A percentile compares a stretch with the other conserved stretches of the same genome.
These are phyloP conservation scores for Zymoseptoria tritici DNA, from an alignment of 2,329 filamentous ascomycete species.

Conservation along the genomic window DNA sequence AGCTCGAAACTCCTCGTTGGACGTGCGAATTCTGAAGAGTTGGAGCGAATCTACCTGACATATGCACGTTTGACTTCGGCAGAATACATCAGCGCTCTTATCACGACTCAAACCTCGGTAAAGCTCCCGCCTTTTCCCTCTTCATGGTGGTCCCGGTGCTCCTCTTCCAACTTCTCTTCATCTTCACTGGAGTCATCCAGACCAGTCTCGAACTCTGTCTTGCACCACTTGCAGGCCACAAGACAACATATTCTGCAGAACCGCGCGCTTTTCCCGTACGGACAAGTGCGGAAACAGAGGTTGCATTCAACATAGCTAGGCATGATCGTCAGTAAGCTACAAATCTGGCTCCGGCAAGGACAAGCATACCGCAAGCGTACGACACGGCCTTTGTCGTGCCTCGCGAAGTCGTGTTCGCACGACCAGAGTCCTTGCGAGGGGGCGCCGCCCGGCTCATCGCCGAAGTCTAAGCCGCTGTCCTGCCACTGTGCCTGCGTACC, in stretches of 20 bases:
- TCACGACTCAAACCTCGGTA: no score
- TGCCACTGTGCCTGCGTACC: constrained; percentile 29
- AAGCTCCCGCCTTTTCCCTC: no score
- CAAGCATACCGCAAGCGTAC: constrained; percentile 2
- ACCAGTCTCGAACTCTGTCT: background rate
- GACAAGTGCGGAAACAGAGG: background rate
- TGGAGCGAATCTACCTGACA: no score
- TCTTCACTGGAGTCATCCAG: background rate
- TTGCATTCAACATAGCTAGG: constrained; percentile 1
- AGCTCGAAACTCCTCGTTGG: no score
- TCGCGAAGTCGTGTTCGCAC: constrained; percentile 18
- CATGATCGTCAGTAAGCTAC: constrained; percentile 8
- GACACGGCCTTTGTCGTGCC: constrained; percentile 3
- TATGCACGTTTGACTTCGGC: no score
- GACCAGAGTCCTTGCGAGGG: constrained; percentile 19
- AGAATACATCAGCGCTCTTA: no score
- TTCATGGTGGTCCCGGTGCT: no score
- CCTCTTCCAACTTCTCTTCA: no score
- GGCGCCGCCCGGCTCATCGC: constrained; percentile 31
- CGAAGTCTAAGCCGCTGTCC: constrained; percentile 27
- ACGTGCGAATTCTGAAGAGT: no score
- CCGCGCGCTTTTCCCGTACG: background rate
- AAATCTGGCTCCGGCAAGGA: no score
- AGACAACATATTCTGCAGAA: background rate
- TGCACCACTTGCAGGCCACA: background rate